Evolutionary conservation across 2,329 filamentous ascomycete species (phyloP), one percentile per base, ranked within the genome.

Genomic region (Mycosphaerella sp.): DNA sequence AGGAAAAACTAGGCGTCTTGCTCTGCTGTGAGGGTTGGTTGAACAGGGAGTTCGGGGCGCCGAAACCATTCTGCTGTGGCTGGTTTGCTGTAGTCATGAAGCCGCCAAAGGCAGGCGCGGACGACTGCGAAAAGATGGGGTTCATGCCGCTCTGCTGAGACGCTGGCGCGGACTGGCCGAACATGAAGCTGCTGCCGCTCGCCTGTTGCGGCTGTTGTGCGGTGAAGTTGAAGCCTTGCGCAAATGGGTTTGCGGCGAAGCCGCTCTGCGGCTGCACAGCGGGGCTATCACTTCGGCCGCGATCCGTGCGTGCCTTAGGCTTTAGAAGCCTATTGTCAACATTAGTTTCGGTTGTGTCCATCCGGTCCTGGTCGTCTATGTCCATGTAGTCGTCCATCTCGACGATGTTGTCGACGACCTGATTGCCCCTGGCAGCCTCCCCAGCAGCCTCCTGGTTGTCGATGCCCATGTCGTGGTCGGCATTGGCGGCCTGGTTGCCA

Each of bases 11-110:
- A 21, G 38, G 56, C 36, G 48, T 56, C 23, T 29, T 54, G 52
- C 55, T 57, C 38, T 55, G 55, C 39, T 55, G 55, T 17, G 53
- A 54, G 9, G 46, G 47, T 36, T 61, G 59, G 40, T 48, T 56
- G 55, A 59, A 59, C 12, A 55, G 29, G 11, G 53, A 56, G 6
- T 53, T 54, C 29, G 58, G 48, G 12, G 51, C 51, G 43, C 51
- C 51, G 48, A 57, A 61, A 48, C 59, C 55, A 46, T 58, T 61
- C 55, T 59, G 57, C 44, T 55, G 57, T 48, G 52, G 50, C 26
- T 54, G 49, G 6, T 47, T 49, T 29, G 54, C 45, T 29, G 50
- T 58, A 38, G 54, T 41, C 5, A 47, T 44, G 32, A 59, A 57
- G 6, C 46, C 55, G 34, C 56, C 51, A 29, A 60, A 60, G 36